These are phyloP conservation scores for Dendrobium chrysotoxum DNA, from an alignment of 106 monocot species.

Conservation along the genomic window DNA sequence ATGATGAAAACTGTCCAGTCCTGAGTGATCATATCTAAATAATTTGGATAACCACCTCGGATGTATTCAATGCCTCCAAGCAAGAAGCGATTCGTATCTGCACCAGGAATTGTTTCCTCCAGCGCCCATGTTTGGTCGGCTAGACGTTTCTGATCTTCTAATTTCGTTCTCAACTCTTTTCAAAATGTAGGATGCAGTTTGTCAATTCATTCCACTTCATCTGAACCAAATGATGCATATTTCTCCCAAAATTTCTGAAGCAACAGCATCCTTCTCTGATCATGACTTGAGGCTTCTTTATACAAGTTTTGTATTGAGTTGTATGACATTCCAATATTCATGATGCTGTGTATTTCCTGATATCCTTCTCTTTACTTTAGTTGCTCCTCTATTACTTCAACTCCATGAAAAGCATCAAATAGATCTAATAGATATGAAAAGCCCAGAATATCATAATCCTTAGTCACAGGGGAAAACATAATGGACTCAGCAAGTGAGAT, in stretches of 20 bases:
- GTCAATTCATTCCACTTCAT: constrained; percentile 48
- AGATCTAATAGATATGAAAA: constrained; percentile 79
- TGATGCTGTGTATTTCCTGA: constrained; percentile 70
- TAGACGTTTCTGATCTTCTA: constrained; percentile 72
- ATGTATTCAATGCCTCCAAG: constrained; percentile 71
- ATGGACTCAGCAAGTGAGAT: constrained; percentile 50
- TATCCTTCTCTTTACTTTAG: constrained; percentile 49
- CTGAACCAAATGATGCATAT: constrained; percentile 57
- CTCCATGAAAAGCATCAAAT: constrained; percentile 63
- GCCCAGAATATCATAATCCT: constrained; percentile 66
- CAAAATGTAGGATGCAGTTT: constrained; percentile 65
- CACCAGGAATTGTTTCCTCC: constrained; percentile 63
- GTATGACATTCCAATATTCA: constrained; percentile 78
- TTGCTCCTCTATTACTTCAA: constrained; percentile 71
- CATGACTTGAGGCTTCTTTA: constrained; percentile 47
- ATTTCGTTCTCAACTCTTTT: constrained; percentile 77
- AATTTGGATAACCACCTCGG: constrained; percentile 7
- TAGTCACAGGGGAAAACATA: constrained; percentile 52
- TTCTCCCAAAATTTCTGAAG: constrained; percentile 54
- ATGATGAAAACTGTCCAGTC: no score
- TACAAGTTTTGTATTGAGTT: constrained; percentile 65
- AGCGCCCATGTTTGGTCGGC: constrained; percentile 58
- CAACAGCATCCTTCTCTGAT: constrained; percentile 62
- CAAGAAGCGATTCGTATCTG: constrained; percentile 64
- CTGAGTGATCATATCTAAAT: no score